A percentile compares a stretch with the other conserved stretches of the same genome.
These are phyloP conservation scores for Phylloporus arenicola DNA, from an alignment of 768 basidiomycete genomes.

Conservation along the genomic window DNA sequence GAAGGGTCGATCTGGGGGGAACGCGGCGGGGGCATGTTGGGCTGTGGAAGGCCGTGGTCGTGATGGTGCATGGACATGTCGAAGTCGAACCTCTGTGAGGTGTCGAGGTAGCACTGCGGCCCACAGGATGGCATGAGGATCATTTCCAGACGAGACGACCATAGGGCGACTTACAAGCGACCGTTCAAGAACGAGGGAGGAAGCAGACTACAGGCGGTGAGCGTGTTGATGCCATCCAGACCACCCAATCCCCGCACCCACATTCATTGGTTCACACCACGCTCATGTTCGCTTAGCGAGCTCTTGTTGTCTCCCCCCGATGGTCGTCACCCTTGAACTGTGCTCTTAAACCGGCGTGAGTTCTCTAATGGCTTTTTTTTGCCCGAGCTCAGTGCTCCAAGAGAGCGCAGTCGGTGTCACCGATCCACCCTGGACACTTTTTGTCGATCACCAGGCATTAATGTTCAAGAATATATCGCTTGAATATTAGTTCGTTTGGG, in stretches of 20 bases:
- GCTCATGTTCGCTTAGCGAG: no score
- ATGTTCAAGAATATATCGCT: no score
- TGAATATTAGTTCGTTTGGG: no score
- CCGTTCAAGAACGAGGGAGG: neutral
- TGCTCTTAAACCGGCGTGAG: no score
- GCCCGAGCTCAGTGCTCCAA: no score
- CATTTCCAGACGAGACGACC: neutral
- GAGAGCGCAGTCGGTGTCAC: no score
- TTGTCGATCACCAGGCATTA: no score
- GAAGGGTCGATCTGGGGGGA: constrained; percentile 69
- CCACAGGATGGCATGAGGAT: constrained; percentile 17
- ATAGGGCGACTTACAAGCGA: constrained; percentile 6
- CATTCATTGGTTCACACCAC: no score
- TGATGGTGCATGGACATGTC: constrained; percentile 40
- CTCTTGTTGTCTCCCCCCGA: no score
- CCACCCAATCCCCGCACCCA: neutral
- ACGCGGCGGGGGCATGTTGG: constrained; percentile 42
- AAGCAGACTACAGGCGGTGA: neutral
- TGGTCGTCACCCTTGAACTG: no score
- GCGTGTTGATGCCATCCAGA: neutral
- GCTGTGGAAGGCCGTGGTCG: constrained; percentile 37
- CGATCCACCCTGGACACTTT: no score
- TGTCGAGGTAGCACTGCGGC: constrained; percentile 20
- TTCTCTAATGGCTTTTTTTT: no score
- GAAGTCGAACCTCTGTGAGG: constrained; percentile 37